These are phyloP conservation scores for Coemansia sp. DNA, from an alignment of 192 early-diverging fungal genomes.

Conservation along the genomic window DNA sequence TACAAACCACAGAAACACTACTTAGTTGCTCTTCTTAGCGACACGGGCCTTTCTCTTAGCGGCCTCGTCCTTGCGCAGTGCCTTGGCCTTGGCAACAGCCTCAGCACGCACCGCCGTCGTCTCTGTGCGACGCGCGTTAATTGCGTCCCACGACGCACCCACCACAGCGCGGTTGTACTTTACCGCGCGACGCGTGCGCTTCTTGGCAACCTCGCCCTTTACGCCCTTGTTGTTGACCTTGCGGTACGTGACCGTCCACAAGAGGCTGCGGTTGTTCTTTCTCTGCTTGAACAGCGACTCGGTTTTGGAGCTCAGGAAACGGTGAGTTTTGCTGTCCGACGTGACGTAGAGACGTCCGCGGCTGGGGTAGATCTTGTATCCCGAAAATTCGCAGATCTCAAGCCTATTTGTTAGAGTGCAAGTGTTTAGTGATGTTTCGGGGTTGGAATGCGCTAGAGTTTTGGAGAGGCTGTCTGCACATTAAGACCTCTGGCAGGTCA, in stretches of 20 bases:
- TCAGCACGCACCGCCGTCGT: slow-evolving; percentile 91
- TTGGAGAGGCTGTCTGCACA: too few species aligned
- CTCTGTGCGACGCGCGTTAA: slow-evolving; percentile 96
- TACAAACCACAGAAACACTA: slow-evolving; percentile 4
- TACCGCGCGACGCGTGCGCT: slow-evolving; percentile 89
- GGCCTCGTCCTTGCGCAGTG: slow-evolving; percentile 84
- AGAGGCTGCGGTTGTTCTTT: slow-evolving; percentile 96
- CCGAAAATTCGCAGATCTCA: slow-evolving; percentile 95
- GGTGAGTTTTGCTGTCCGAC: slow-evolving; percentile 82
- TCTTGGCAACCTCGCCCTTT: slow-evolving; percentile 94
- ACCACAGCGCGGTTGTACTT: slow-evolving; percentile 96
- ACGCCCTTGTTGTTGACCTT: slow-evolving; percentile 99
- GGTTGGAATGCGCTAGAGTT: too few species aligned
- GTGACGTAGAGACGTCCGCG: slow-evolving; percentile 94
- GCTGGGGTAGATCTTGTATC: slow-evolving; percentile 99
- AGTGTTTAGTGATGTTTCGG: background rate
- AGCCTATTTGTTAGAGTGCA: slow-evolving; percentile 56
- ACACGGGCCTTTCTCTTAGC: slow-evolving; percentile 87
- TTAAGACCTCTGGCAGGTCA: too few species aligned
- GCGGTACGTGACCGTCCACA: slow-evolving; percentile 96
- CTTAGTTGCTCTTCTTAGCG: slow-evolving; percentile 47
- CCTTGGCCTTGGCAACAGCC: slow-evolving; percentile 87
- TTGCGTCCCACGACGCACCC: slow-evolving; percentile 88
- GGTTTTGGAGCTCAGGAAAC: slow-evolving; percentile 95
- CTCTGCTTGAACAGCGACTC: slow-evolving; percentile 97